Percentiles rank a stretch among this genome's conserved stretches.
Evolutionary conservation across 1,139 yeast genomes (phyloP).

Genomic region (Kurtzmaniella natalensis): DNA sequence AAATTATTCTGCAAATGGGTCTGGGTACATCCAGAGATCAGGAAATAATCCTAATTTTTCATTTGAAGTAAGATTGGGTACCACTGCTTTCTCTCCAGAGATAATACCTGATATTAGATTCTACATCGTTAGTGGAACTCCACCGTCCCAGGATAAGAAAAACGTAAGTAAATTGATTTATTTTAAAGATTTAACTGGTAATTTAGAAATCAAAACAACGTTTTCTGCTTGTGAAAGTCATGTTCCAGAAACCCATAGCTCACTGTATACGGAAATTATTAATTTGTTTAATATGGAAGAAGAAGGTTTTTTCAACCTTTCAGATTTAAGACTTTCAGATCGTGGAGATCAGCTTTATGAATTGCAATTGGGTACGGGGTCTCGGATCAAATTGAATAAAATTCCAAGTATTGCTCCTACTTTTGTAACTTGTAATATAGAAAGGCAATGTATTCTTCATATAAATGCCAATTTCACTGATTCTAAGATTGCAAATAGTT

Average conservation of each 20-base stretch:
- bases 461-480: conserved; percentile 32
- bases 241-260: conserved; percentile 32
- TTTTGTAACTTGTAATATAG: conserved; percentile 55
- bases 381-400: conserved; percentile 8
- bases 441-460: conserved; percentile 41
- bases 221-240: background rate
- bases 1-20: background rate
- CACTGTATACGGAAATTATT: conserved; percentile 24
- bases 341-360: background rate
- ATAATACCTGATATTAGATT: background rate
- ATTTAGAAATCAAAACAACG: background rate
- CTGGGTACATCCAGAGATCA: background rate
- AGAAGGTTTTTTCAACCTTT: background rate
- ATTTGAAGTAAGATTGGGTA: background rate
- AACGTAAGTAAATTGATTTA: background rate
- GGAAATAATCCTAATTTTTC: background rate
- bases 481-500: background rate
- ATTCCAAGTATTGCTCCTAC: conserved; percentile 52
- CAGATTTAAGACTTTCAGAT: background rate
- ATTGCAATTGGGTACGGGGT: background rate
- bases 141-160: background rate
- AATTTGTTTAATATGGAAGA: background rate
- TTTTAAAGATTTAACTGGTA: background rate
- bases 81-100: background rate
- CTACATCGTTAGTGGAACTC: background rate